These are phyloP conservation scores for Solioccasus polychromus DNA, from an alignment of 768 basidiomycete genomes.

Conservation along the genomic window DNA sequence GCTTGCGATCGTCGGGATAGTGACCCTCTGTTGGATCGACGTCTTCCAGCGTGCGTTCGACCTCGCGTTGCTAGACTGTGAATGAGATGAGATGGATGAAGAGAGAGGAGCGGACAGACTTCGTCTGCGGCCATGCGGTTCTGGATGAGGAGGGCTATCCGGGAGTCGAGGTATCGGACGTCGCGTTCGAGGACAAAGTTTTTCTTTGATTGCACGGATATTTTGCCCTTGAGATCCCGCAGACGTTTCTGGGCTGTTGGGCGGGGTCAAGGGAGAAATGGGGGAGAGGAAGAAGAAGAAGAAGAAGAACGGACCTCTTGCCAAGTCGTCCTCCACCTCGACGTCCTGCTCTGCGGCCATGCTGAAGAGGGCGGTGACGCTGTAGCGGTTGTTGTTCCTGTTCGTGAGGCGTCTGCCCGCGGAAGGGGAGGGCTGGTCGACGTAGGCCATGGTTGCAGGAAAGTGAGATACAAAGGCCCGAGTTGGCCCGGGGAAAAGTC, in stretches of 20 bases:
- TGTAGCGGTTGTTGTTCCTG: slow-evolving; percentile 94
- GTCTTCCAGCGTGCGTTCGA: slow-evolving; percentile 93
- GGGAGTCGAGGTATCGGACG: slow-evolving; percentile 95
- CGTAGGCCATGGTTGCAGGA: slow-evolving; percentile 50
- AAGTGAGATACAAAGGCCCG: neutral
- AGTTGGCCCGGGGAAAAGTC: neutral
- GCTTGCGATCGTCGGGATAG: slow-evolving; percentile 90
- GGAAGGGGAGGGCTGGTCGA: slow-evolving; percentile 58
- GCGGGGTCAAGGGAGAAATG: neutral
- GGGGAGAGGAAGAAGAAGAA: neutral
- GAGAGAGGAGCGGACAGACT: slow-evolving; percentile 43
- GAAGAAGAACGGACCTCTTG: slow-evolving; percentile 71
- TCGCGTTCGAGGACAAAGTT: slow-evolving; percentile 99
- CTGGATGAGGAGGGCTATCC: slow-evolving; percentile 96
- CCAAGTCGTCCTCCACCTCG: slow-evolving; percentile 95
- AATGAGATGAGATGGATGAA: slow-evolving; percentile 1
- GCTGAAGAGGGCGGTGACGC: slow-evolving; percentile 92
- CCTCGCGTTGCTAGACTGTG: slow-evolving; percentile 78
- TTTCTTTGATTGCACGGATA: slow-evolving; percentile 99
- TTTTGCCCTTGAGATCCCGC: slow-evolving; percentile 92
- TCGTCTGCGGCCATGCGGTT: slow-evolving; percentile 97
- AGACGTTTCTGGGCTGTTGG: slow-evolving; percentile 91
- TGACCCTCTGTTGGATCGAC: slow-evolving; percentile 90
- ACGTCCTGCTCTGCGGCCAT: slow-evolving; percentile 99
- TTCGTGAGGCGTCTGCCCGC: slow-evolving; percentile 79